Percentiles rank a stretch among this genome's conserved stretches.
phyloP scores from a whole-genome alignment of 78 protist species.

The Pigoraptor vietnamica region DNA sequence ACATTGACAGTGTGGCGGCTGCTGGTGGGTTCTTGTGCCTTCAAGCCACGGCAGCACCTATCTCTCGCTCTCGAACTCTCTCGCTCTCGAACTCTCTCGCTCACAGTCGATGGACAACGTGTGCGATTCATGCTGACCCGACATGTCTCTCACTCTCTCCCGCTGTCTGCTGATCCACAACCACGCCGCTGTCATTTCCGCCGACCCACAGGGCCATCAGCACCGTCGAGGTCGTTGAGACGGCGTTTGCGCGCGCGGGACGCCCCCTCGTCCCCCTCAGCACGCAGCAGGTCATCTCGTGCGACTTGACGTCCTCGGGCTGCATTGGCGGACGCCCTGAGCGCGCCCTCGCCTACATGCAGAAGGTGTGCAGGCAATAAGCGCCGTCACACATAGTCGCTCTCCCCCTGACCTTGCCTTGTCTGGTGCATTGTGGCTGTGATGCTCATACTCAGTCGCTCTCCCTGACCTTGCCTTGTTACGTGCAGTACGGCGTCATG shows the following conservation, averaged over 20 bases:
- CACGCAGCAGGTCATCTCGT: not conserved
- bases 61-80: too few relatives aligned
- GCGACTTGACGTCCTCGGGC: not conserved
- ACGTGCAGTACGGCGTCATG: not conserved
- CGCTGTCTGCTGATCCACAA: not conserved
- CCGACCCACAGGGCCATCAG: not conserved
- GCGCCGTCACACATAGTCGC: not conserved
- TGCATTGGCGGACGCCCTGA: not conserved
- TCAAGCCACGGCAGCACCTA: too few relatives aligned
- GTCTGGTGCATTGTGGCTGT: not conserved
- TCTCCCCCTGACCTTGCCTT: not conserved
- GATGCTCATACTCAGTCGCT: not conserved
- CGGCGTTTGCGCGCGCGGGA: not conserved
- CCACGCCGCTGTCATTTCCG: not conserved
- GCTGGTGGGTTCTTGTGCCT: not conserved
- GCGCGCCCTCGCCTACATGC: not conserved
- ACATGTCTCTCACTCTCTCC: not conserved
- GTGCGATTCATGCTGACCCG: not conserved
- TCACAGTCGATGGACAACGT: too few relatives aligned
- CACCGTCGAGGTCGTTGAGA: not conserved
- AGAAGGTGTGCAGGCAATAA: not conserved
- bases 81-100: too few relatives aligned
- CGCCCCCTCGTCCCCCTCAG: not conserved
- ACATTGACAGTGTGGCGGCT: not conserved
- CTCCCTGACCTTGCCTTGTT: not conserved